phyloP scores from a whole-genome alignment of 176 grass and related monocot genomes.

The Cymbopogon citratus region DNA sequence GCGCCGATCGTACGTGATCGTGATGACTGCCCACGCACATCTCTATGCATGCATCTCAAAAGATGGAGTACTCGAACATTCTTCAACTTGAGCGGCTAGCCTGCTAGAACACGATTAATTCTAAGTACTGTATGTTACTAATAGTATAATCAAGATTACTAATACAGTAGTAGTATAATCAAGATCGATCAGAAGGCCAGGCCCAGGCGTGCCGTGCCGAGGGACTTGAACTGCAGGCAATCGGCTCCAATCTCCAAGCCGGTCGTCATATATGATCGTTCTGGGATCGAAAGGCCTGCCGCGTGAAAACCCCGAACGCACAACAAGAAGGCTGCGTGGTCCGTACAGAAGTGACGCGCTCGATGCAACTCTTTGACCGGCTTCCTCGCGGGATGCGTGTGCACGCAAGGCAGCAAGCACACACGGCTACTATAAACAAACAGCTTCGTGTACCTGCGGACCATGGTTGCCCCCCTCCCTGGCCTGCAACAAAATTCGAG shows the following conservation, averaged over 20 bases:
- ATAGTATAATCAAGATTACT: too few species aligned
- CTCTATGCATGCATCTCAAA: too few species aligned
- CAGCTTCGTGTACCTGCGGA: not conserved
- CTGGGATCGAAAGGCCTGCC: not conserved
- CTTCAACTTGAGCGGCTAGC: too few species aligned
- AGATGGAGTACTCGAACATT: too few species aligned
- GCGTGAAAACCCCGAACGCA: too few species aligned
- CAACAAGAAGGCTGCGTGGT: slow-evolving; percentile 7
- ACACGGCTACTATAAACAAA: not conserved
- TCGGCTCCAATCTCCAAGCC: not conserved
- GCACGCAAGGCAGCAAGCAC: not conserved
- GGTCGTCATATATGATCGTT: not conserved
- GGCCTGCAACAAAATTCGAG: slow-evolving; percentile 17
- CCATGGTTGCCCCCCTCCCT: not conserved
- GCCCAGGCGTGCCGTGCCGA: not conserved
- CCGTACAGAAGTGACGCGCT: slow-evolving; percentile 27
- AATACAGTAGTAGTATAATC: too few species aligned
- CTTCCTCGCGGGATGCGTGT: slow-evolving; percentile 21
- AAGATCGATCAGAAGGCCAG: not conserved
- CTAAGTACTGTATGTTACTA: too few species aligned
- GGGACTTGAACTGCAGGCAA: not conserved
- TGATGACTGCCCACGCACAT: too few species aligned
- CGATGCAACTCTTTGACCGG: slow-evolving; percentile 32
- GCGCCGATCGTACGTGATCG: too few species aligned
- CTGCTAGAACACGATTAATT: too few species aligned